Percentiles rank a stretch among this genome's conserved stretches.
phyloP scores from a whole-genome alignment of 352 stramenopile genomes.

The Phytophthora parvispora region DNA sequence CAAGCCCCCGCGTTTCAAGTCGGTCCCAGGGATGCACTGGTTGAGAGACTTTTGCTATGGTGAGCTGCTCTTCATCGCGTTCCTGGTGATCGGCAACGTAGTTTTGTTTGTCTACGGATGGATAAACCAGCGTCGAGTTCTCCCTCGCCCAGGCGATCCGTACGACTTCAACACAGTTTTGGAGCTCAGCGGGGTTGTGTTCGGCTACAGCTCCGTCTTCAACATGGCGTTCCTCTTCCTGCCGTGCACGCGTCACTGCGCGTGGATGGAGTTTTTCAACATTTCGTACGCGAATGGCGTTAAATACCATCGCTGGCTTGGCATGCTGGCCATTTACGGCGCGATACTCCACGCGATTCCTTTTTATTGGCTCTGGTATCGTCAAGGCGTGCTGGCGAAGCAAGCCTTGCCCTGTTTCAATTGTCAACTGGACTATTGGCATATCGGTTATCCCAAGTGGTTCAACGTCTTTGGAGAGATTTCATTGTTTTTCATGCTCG shows the following conservation, averaged over 20 bases:
- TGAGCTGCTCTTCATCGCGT: constrained; percentile 68
- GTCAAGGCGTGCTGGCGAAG: constrained; percentile 38
- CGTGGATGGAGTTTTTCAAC: constrained; percentile 74
- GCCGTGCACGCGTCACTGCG: constrained; percentile 63
- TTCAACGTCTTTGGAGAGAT: constrained; percentile 77
- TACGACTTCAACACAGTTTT: constrained; percentile 63
- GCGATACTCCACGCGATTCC: constrained; percentile 48
- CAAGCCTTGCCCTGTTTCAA: constrained; percentile 65
- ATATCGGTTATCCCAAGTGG: constrained; percentile 55
- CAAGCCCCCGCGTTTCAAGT: constrained; percentile 40
- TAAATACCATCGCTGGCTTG: constrained; percentile 75
- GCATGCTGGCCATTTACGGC: constrained; percentile 46
- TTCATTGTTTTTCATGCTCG: constrained; percentile 54
- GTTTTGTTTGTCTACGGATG: constrained; percentile 64
- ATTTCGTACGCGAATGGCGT: constrained; percentile 72
- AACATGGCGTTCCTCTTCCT: constrained; percentile 77
- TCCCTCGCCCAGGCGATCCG: constrained; percentile 30
- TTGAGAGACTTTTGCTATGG: constrained; percentile 56
- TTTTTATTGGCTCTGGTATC: constrained; percentile 61
- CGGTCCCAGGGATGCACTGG: constrained; percentile 9
- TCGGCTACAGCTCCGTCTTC: constrained; percentile 67
- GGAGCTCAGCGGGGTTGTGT: constrained; percentile 48
- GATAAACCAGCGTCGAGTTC: constrained; percentile 43
- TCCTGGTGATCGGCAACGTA: constrained; percentile 61
- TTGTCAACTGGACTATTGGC: constrained; percentile 51